phyloP scores from a whole-genome alignment of 148 eudicot genomes.

The Dianthus caryophyllus region DNA sequence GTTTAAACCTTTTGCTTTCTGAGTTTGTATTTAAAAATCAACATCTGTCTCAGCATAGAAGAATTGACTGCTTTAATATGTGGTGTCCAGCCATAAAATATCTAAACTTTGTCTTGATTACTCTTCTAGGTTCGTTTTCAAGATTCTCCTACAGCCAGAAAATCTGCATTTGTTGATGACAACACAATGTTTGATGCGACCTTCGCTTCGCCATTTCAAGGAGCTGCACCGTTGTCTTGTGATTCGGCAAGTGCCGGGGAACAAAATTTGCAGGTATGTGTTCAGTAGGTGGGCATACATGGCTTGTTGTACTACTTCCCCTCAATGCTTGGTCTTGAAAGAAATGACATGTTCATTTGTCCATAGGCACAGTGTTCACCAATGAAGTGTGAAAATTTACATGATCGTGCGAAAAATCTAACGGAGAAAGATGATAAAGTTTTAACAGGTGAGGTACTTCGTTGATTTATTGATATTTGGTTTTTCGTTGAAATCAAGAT shows the following conservation, averaged over 20 bases:
- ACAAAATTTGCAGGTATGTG: conserved; percentile 29
- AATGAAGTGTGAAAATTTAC: conserved; percentile 9
- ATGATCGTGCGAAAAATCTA: conserved; percentile 8
- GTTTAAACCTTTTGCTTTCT: conserved; percentile 17
- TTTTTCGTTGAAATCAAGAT: neutral
- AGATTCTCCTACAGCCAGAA: conserved; percentile 14
- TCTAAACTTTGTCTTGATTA: conserved; percentile 2
- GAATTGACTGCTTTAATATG: neutral
- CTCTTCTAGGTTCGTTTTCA: conserved; percentile 14
- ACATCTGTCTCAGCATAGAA: neutral
- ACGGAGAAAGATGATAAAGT: conserved; percentile 17
- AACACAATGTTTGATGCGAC: conserved; percentile 16
- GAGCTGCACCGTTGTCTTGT: conserved; percentile 10
- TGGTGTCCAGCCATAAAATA: conserved; percentile 6
- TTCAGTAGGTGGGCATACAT: neutral
- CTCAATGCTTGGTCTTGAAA: neutral
- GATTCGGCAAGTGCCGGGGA: conserved; percentile 25
- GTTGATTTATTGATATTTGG: conserved; percentile 3
- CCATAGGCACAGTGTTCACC: conserved; percentile 10
- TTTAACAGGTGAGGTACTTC: conserved; percentile 19
- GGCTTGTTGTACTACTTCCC: neutral
- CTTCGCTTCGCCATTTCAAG: conserved; percentile 23
- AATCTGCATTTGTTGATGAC: conserved; percentile 15
- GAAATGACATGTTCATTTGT: neutral
- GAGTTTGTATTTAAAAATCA: neutral